Evolutionary conservation across 2,329 filamentous ascomycete genomes (phyloP).

Genomic region (Penicillium sp.): DNA sequence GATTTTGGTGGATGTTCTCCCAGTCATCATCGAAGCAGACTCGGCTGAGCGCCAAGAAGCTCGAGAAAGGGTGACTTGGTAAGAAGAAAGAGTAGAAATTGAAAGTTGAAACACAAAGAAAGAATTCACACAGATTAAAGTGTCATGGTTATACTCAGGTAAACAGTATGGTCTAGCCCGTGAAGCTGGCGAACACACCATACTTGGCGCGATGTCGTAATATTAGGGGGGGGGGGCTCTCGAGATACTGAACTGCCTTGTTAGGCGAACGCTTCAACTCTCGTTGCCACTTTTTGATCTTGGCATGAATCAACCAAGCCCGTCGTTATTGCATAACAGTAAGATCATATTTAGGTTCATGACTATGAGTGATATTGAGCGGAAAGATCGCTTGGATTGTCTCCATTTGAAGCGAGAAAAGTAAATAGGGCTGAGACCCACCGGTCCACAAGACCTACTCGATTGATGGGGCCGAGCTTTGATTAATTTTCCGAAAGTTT

Average conservation of each 20-base stretch:
- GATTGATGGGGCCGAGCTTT: neutral
- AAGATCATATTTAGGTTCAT: neutral
- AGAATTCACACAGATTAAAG: neutral
- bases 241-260: neutral
- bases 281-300: neutral
- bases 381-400: neutral
- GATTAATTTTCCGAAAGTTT: neutral
- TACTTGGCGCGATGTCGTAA: neutral
- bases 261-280: neutral
- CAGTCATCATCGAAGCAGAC: neutral
- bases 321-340: too few species aligned
- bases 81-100: neutral
- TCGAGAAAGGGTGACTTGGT: neutral
- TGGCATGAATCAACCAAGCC: too few species aligned
- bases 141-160: neutral
- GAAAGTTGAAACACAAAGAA: neutral
- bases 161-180: neutral
- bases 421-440: neutral
- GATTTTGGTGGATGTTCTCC: neutral
- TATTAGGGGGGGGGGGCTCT: neutral
- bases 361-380: neutral
- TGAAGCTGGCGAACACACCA: neutral
- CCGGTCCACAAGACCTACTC: neutral
- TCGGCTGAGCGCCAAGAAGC: neutral
- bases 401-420: too few species aligned